phyloP scores from a whole-genome alignment of 306 rosid genomes.

The Trichosanthes cucumerina region DNA sequence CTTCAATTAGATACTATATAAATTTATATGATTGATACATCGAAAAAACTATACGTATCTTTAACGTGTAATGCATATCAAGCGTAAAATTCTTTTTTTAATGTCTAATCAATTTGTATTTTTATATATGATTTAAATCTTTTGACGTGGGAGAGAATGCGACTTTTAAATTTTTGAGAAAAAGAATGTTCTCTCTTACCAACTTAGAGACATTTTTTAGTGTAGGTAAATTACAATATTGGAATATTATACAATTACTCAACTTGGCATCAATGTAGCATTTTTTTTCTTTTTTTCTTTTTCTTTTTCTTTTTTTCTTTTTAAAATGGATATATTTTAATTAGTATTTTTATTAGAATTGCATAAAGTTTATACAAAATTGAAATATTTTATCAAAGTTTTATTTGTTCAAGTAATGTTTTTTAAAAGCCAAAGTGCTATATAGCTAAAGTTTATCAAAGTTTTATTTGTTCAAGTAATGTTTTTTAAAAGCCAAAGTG shows the following conservation, averaged over 20 bases:
- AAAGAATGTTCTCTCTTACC: not conserved
- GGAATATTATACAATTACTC: not conserved
- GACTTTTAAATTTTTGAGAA: not conserved
- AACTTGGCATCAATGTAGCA: not conserved
- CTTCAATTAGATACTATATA: not conserved
- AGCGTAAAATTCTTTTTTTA: not conserved
- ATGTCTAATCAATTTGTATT: not conserved
- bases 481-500: no score
- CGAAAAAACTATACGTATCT: not conserved
- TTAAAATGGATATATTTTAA: not conserved
- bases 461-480: not conserved
- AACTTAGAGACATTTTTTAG: not conserved
- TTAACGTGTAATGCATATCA: not conserved
- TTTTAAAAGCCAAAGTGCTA: no score
- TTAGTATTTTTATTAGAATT: not conserved
- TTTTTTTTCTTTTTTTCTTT: no score
- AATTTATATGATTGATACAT: not conserved
- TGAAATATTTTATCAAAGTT: not conserved
- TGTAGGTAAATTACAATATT: not conserved
- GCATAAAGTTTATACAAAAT: not conserved
- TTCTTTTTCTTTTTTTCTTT: no score
- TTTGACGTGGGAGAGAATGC: not conserved
- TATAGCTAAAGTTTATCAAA: no score
- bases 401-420: not conserved
- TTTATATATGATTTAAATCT: not conserved